Percentiles rank a stretch among this genome's conserved stretches.
Evolutionary conservation across 2,329 filamentous ascomycete genomes (phyloP).

Genomic region (Emericellopsis atlantica): DNA sequence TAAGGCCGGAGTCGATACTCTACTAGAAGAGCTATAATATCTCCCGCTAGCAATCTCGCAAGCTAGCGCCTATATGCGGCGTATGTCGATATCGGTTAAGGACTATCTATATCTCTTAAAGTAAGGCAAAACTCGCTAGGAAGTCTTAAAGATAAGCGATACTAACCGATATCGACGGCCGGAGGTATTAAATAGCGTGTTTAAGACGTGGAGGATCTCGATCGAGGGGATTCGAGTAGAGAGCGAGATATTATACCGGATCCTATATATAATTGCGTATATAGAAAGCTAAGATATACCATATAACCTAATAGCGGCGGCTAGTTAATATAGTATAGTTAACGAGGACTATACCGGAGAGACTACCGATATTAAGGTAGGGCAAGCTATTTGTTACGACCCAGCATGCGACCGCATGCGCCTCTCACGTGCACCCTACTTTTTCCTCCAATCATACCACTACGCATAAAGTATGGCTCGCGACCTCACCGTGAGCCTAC

Average conservation of each 20-base stretch:
- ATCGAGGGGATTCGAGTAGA: constrained; percentile 15
- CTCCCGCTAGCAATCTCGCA: constrained; percentile 19
- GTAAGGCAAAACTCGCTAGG: constrained; percentile 10
- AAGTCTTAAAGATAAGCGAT: constrained; percentile 7
- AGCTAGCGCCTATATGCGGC: constrained; percentile 16
- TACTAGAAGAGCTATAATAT: constrained; percentile 12
- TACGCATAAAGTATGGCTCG: no score
- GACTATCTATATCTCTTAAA: constrained; percentile 13
- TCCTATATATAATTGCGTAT: constrained; percentile 17
- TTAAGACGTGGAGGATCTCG: constrained; percentile 19
- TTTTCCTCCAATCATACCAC: no score
- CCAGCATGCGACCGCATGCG: no score
- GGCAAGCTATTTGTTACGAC: no score
- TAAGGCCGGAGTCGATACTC: constrained; percentile 1
- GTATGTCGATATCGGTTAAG: constrained; percentile 8
- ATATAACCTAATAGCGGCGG: constrained; percentile 10
- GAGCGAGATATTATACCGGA: constrained; percentile 11
- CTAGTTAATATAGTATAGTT: neutral
- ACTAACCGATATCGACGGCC: constrained; percentile 14
- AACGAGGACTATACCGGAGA: neutral
- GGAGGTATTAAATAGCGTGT: constrained; percentile 15
- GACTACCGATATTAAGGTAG: constrained; percentile 2
- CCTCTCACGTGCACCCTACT: no score
- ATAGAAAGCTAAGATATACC: constrained; percentile 19
- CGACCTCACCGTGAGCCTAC: no score